Conservation (phyloP, 768 basidiomycete genomes). For the Amanita rimosa region DNA sequence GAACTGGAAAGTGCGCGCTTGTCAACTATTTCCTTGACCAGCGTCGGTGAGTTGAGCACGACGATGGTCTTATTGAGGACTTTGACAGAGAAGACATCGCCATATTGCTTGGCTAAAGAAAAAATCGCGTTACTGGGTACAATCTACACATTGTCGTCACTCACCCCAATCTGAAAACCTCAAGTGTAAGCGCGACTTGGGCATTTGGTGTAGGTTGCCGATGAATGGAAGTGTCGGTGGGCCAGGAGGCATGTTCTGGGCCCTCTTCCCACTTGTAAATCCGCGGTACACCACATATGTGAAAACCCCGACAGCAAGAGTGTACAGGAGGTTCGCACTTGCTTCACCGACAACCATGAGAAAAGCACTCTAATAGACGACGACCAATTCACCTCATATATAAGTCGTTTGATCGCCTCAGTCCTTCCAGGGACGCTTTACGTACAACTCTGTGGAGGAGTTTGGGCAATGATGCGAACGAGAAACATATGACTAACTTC, state of each 20-base stretch:
- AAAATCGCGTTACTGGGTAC: background rate
- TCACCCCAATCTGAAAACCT: slow-evolving; percentile 12
- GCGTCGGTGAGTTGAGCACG: slow-evolving; percentile 13
- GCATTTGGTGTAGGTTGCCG: slow-evolving; percentile 14
- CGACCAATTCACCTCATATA: too few relatives aligned
- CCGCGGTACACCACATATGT: background rate
- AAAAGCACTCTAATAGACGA: background rate
- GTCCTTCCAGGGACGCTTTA: too few relatives aligned
- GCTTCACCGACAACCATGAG: background rate
- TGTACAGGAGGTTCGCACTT: background rate
- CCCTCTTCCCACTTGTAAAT: slow-evolving; percentile 1
- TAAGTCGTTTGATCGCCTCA: too few relatives aligned
- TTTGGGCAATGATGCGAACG: too few relatives aligned
- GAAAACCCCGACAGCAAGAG: background rate
- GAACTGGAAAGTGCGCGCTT: slow-evolving; percentile 11
- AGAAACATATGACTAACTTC: too few relatives aligned
- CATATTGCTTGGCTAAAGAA: slow-evolving; percentile 10
- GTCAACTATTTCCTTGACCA: slow-evolving; percentile 14
- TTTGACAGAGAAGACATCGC: slow-evolving; percentile 13
- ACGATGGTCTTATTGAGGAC: slow-evolving; percentile 13
- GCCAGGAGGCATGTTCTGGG: slow-evolving; percentile 12
- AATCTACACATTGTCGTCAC: background rate
- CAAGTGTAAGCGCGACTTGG: slow-evolving; percentile 11
- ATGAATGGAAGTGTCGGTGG: slow-evolving; percentile 14
- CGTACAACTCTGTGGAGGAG: too few relatives aligned